Conservation (phyloP, 1,139 yeast species). For the Williopsis jadinii region DNA sequence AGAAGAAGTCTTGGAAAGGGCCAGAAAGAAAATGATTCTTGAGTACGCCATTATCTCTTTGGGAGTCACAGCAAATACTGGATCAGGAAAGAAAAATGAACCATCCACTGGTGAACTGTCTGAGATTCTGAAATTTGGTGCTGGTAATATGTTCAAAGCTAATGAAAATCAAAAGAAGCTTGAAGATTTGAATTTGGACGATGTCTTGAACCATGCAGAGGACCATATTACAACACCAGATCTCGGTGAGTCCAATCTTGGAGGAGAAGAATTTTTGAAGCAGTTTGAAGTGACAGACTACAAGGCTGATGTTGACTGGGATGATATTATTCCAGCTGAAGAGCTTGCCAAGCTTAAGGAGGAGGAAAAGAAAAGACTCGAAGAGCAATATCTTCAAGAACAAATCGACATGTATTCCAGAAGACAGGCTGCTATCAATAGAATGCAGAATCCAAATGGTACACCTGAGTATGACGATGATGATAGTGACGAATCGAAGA, state of each 20-base stretch:
- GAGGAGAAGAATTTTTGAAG: constrained; percentile 95
- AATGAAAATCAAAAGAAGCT: constrained; percentile 89
- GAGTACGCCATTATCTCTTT: constrained; percentile 96
- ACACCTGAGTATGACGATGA: constrained; percentile 31
- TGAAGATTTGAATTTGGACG: constrained; percentile 93
- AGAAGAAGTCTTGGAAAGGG: constrained; percentile 94
- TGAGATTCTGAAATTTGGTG: constrained; percentile 95
- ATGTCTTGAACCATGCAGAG: constrained; percentile 93
- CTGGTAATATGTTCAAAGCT: constrained; percentile 95
- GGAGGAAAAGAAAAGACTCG: constrained; percentile 80
- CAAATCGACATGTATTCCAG: constrained; percentile 85
- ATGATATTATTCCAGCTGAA: constrained; percentile 95
- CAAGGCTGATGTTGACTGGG: constrained; percentile 98
- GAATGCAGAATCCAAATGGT: constrained; percentile 37
- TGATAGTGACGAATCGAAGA: constrained; percentile 22
- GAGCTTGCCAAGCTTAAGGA: constrained; percentile 85
- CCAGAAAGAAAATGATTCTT: constrained; percentile 94
- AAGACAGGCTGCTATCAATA: constrained; percentile 67
- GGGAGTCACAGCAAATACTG: constrained; percentile 70
- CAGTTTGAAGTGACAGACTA: constrained; percentile 98
- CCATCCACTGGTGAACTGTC: constrained; percentile 82
- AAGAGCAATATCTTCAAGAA: constrained; percentile 80
- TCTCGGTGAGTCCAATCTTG: constrained; percentile 90
- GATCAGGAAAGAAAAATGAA: constrained; percentile 45
- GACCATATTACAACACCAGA: constrained; percentile 97